A percentile compares a stretch with the other conserved stretches of the same genome.
These are phyloP conservation scores for Rhytidhysteron rufulum DNA, from an alignment of 2,329 filamentous ascomycete species.

Conservation along the genomic window DNA sequence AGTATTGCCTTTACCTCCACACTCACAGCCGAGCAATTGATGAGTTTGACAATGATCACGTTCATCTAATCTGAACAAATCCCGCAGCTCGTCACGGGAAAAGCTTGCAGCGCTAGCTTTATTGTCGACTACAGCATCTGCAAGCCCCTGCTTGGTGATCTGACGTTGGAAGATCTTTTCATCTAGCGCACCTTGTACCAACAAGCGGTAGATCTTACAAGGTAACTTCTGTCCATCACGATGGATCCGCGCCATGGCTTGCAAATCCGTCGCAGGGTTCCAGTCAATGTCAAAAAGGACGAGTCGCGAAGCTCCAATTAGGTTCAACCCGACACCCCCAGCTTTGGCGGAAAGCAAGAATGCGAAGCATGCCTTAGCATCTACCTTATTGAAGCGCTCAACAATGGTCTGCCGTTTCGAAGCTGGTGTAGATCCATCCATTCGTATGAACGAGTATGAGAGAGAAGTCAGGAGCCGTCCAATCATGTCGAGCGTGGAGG, in stretches of 20 bases:
- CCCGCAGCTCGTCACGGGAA: constrained; percentile 61
- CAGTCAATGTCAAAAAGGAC: constrained; percentile 72
- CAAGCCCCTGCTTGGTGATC: constrained; percentile 65
- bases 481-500: constrained; percentile 66
- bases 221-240: constrained; percentile 66
- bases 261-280: constrained; percentile 70
- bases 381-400: constrained; percentile 63
- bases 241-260: constrained; percentile 73
- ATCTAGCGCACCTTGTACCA: constrained; percentile 66
- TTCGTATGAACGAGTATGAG: constrained; percentile 60
- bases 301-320: constrained; percentile 67
- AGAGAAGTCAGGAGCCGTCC: constrained; percentile 58
- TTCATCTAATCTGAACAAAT: constrained; percentile 64
- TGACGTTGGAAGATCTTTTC: constrained; percentile 75
- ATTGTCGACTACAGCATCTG: constrained; percentile 67
- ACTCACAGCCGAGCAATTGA: constrained; percentile 61
- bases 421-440: constrained; percentile 64
- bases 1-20: constrained; percentile 51
- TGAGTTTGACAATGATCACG: constrained; percentile 63
- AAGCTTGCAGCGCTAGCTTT: constrained; percentile 60
- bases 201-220: constrained; percentile 65
- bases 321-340: constrained; percentile 66
- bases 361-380: constrained; percentile 57
- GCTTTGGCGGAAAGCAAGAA: constrained; percentile 71
- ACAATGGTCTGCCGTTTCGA: constrained; percentile 64